phyloP scores from a whole-genome alignment of 176 grass and related monocot genomes.

The Ananas comosus region DNA sequence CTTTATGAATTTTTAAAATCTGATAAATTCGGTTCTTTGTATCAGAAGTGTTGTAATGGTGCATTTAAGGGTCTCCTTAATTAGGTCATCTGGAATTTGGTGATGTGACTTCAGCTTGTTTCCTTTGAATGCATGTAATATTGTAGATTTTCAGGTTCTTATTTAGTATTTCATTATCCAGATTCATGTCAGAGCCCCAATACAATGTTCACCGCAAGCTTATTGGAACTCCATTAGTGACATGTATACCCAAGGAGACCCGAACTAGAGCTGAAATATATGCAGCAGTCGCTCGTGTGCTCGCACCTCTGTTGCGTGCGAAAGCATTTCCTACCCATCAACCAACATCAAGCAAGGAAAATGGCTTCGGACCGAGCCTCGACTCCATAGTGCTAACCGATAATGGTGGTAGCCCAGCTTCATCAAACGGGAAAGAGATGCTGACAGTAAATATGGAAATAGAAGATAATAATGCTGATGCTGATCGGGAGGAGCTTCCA shows the following conservation, averaged over 20 bases:
- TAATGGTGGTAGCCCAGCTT: conserved; percentile 19
- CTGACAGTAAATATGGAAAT: conserved; percentile 39
- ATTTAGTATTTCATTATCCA: conserved; percentile 18
- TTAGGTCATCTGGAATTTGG: too few species aligned
- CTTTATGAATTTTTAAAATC: too few species aligned
- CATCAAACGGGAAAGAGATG: conserved; percentile 15
- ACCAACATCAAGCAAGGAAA: conserved; percentile 21
- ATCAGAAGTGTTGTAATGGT: too few species aligned
- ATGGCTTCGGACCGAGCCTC: conserved; percentile 54
- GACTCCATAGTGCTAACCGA: conserved; percentile 71
- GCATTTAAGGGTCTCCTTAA: too few species aligned
- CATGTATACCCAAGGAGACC: conserved; percentile 45
- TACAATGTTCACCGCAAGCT: conserved; percentile 52
- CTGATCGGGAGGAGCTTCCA: conserved; percentile 27
- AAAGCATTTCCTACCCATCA: conserved; percentile 35
- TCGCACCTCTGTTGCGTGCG: conserved; percentile 57
- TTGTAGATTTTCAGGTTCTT: not conserved
- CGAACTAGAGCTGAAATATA: conserved; percentile 55
- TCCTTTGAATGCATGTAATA: too few species aligned
- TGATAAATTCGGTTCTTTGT: too few species aligned
- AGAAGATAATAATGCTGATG: conserved; percentile 6
- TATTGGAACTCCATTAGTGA: conserved; percentile 74
- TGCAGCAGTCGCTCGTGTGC: conserved; percentile 39
- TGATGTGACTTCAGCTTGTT: too few species aligned
- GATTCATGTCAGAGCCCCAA: conserved; percentile 40